Evolutionary conservation across 2,329 filamentous ascomycete genomes (phyloP).

Genomic region (Ascochyta pisi): DNA sequence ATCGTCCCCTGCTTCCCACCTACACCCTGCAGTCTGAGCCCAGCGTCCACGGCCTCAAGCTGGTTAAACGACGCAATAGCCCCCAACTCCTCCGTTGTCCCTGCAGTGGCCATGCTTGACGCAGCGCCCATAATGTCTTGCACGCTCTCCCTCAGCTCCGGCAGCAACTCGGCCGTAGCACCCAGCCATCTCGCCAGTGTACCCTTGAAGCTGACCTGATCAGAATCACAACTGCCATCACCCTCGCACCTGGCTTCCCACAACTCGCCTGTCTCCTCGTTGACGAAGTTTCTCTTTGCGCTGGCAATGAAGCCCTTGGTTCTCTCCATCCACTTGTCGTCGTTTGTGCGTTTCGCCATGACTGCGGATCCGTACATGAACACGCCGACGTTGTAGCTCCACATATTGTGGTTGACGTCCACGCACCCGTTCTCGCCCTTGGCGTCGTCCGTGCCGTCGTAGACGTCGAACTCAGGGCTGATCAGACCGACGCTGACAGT

Average conservation of each 20-base stretch:
- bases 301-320: slow-evolving; percentile 47
- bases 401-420: slow-evolving; percentile 51
- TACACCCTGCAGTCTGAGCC: slow-evolving; percentile 23
- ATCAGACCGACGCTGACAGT: slow-evolving; percentile 56
- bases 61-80: slow-evolving; percentile 26
- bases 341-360: slow-evolving; percentile 30
- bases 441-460: slow-evolving; percentile 56
- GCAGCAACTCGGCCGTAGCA: slow-evolving; percentile 29
- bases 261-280: slow-evolving; percentile 26
- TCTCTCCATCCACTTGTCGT: slow-evolving; percentile 28
- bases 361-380: slow-evolving; percentile 58
- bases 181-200: slow-evolving; percentile 39
- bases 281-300: slow-evolving; percentile 34
- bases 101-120: slow-evolving; percentile 12
- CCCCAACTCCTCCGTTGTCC: slow-evolving; percentile 14
- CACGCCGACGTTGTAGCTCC: slow-evolving; percentile 60
- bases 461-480: slow-evolving; percentile 57
- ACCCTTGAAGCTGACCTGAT: slow-evolving; percentile 73
- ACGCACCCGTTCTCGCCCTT: slow-evolving; percentile 53
- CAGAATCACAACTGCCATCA: slow-evolving; percentile 64
- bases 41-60: slow-evolving; percentile 29
- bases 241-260: slow-evolving; percentile 70
- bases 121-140: slow-evolving; percentile 20
- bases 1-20: slow-evolving; percentile 25
- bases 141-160: slow-evolving; percentile 24